phyloP scores from a whole-genome alignment of 805 yeast genomes.

The Saturnispora saitoi region DNA sequence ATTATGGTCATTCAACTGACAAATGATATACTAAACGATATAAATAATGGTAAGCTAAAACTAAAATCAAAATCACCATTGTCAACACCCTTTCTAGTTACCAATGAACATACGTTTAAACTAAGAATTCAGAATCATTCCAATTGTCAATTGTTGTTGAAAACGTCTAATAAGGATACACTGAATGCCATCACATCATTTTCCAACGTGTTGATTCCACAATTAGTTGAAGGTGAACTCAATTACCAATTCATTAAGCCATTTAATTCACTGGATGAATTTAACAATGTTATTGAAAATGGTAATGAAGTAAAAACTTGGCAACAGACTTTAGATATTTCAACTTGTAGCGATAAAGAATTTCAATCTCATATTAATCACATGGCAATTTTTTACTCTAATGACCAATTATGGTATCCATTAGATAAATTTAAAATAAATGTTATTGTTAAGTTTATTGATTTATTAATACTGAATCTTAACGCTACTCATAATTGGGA shows the following conservation, averaged over 20 bases:
- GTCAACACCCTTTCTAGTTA: conserved; percentile 48
- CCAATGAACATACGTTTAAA: conserved; percentile 46
- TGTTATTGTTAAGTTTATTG: neutral
- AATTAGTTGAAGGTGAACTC: conserved; percentile 2
- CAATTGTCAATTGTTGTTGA: conserved; percentile 59
- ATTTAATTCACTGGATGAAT: neutral
- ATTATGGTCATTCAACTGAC: conserved; percentile 10
- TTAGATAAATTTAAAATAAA: neutral
- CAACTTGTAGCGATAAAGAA: neutral
- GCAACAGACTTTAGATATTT: neutral
- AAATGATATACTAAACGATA: neutral
- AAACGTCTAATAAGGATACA: conserved; percentile 8
- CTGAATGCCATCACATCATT: conserved; percentile 3
- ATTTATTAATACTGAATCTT: neutral
- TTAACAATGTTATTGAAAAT: neutral
- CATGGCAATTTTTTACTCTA: neutral
- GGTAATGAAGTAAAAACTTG: neutral
- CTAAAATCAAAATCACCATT: conserved; percentile 15
- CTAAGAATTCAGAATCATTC: conserved; percentile 64
- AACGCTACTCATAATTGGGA: neutral
- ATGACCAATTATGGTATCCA: neutral
- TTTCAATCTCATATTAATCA: neutral
- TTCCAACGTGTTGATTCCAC: conserved; percentile 3
- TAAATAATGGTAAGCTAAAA: conserved; percentile 12
- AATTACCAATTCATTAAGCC: neutral